Base-by-base conservation (phyloP, 78 protist genomes). In the Tieghemostelium lacteum region DNA sequence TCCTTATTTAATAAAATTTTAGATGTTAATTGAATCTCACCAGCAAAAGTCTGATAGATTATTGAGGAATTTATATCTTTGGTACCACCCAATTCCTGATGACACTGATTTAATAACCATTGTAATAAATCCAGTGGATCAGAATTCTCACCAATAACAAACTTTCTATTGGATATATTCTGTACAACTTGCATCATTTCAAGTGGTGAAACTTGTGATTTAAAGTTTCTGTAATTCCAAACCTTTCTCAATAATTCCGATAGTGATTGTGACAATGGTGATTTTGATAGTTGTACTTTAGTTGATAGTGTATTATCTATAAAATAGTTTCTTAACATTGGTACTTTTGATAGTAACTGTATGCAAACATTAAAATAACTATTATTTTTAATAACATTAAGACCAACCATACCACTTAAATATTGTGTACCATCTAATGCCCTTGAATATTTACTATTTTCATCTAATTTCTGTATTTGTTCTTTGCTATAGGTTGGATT, bases 351-450 rank as follows among this genome's bases (percentile, higher is more conserved):
- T 22, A 98, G 92, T 17, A 95, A 67, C 76, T 98, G 99, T 2
- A 98, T 34, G n/a, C 95, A 73, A 37, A 95, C 99, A 86, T 97
- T 98, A 33, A 98, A 10, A 75, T 72, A 95, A 36, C 97, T 97
- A 8, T 95, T 98, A 19, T 74, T 73, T 60, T 92, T 86, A 64
- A 98, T 86, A 87, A 97, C 97, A 89, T 98, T 98, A 29, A 98
- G 63, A 5, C 99, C 99, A 52, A 98, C 87, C 3, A 94, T 45
- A 29, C 99, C 99, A 3, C 98, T 91, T 37, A 87, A 69, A 55
- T 98, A 92, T 22, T 22, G 57, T 5, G 62, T 39, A 0, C 95
- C 96, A 63, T 86, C 96, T 20, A 97, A 33, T n/a, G 91, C 37
- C 40, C 78, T 54, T 16, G 91, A 83, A 0, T 57, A n/a, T 69